Conservation (phyloP, 164 flowering plant species). For the Houttuynia cordata region DNA sequence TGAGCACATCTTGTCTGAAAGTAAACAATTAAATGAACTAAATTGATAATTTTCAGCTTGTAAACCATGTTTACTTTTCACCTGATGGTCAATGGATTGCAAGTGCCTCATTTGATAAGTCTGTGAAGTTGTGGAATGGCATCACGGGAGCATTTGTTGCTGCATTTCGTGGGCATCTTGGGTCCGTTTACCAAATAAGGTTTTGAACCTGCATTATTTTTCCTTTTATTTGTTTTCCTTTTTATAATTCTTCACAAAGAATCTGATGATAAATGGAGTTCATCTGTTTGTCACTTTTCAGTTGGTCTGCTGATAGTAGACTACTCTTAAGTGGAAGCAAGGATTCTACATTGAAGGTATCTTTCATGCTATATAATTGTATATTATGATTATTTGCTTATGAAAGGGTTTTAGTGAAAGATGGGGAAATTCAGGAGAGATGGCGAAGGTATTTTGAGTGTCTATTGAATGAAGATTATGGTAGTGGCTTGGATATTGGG, state of each 20-base stretch:
- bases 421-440: too few relatives aligned
- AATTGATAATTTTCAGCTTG: conserved; percentile 44
- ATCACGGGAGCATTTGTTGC: conserved; percentile 77
- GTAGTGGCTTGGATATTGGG: too few relatives aligned
- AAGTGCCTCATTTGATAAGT: conserved; percentile 96
- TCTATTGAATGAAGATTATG: too few relatives aligned
- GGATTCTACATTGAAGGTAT: conserved; percentile 89
- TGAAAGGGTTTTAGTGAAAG: too few relatives aligned
- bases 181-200: conserved; percentile 99
- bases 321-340: conserved; percentile 96
- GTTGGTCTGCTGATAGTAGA: conserved; percentile 99
- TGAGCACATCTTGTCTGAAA: too few relatives aligned
- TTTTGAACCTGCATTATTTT: conserved; percentile 8
- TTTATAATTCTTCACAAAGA: neutral
- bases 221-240: neutral
- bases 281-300: conserved; percentile 21
- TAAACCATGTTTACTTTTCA: conserved; percentile 93
- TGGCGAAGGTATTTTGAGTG: too few relatives aligned
- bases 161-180: conserved; percentile 93
- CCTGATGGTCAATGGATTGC: conserved; percentile 99
- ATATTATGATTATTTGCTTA: neutral
- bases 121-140: conserved; percentile 97
- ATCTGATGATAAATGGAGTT: neutral
- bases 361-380: neutral
- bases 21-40: too few relatives aligned